Evolutionary conservation across 176 grass and related monocot species (phyloP).

Genomic region (Secale cereale): DNA sequence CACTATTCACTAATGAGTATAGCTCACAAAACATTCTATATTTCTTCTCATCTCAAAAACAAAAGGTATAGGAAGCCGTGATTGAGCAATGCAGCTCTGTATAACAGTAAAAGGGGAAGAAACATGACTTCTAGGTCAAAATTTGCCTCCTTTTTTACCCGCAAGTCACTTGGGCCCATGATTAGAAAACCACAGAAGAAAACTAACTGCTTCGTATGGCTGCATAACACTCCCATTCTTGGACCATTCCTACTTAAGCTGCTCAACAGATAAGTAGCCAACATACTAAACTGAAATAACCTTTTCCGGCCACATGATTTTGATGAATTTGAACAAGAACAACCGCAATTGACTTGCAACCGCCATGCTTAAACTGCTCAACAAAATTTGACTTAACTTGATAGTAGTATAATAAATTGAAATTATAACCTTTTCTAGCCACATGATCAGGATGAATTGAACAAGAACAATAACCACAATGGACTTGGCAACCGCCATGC

Average conservation of each 20-base stretch:
- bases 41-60: too few species aligned
- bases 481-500: not conserved
- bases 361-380: not conserved
- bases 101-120: too few species aligned
- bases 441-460: not conserved
- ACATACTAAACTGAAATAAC: not conserved
- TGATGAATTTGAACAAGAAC: not conserved
- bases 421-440: not conserved
- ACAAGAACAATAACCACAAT: not conserved
- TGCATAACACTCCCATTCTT: not conserved
- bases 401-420: not conserved
- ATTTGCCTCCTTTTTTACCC: too few species aligned
- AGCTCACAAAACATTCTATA: too few species aligned
- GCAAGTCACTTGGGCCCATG: too few species aligned
- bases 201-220: too few species aligned
- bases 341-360: not conserved
- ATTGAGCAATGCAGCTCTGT: too few species aligned
- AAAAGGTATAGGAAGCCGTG: too few species aligned
- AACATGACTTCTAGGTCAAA: too few species aligned
- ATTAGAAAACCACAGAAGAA: too few species aligned
- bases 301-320: not conserved
- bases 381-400: not conserved
- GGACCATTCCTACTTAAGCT: not conserved
- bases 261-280: not conserved
- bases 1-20: too few species aligned